Evolutionary conservation across 352 stramenopile genomes (phyloP).

Genomic region (Salisapilia sapeloensis): DNA sequence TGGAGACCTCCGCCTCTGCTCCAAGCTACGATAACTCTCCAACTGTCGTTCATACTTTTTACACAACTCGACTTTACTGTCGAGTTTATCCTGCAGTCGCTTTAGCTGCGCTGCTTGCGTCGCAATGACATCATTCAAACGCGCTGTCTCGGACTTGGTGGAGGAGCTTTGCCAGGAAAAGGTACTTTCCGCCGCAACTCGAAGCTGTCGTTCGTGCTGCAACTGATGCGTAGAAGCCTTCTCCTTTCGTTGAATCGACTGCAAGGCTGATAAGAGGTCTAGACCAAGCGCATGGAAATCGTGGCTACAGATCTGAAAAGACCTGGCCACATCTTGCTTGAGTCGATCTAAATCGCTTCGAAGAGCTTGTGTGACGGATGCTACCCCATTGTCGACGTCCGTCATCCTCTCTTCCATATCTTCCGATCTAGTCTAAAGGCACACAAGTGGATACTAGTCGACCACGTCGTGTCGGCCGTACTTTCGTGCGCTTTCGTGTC

Average conservation of each 20-base stretch:
- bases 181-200: conserved; percentile 5
- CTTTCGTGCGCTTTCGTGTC: not conserved
- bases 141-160: not conserved
- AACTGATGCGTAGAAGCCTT: conserved; percentile 14
- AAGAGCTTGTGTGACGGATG: conserved; percentile 15
- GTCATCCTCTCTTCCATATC: not conserved
- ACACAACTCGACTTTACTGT: conserved; percentile 34
- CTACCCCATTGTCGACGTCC: not conserved
- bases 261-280: conserved; percentile 34
- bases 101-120: conserved; percentile 49
- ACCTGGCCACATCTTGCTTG: conserved; percentile 43
- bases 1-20: conserved; percentile 10
- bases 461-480: conserved; percentile 3
- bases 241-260: conserved; percentile 14
- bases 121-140: conserved; percentile 15
- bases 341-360: conserved; percentile 19
- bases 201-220: conserved; percentile 25
- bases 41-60: conserved; percentile 64
- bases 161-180: not conserved
- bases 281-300: conserved; percentile 52
- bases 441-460: not conserved
- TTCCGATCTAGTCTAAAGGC: not conserved
- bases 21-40: conserved; percentile 54
- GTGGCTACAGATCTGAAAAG: conserved; percentile 44
- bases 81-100: conserved; percentile 45